phyloP scores from a whole-genome alignment of 176 grass and related monocot genomes.

The Aegilops sharonensis region DNA sequence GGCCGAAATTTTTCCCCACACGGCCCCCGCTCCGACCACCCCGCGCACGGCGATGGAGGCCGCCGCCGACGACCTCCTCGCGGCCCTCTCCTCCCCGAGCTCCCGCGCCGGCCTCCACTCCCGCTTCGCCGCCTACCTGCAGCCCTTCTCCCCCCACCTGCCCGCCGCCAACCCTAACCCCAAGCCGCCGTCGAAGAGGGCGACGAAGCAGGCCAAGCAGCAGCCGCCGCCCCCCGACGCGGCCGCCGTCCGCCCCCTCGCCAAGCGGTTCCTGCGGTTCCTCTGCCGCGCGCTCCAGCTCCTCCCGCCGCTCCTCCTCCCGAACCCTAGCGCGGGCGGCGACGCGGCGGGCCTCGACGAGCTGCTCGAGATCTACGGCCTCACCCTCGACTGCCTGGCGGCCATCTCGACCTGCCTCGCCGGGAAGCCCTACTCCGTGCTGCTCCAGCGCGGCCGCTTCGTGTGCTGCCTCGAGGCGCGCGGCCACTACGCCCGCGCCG shows the following conservation, averaged over 20 bases:
- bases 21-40: neutral
- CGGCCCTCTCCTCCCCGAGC: conserved; percentile 36
- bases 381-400: conserved; percentile 62
- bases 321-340: conserved; percentile 21
- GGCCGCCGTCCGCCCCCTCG: conserved; percentile 45
- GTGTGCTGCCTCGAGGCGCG: conserved; percentile 54
- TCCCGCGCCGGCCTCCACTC: conserved; percentile 42
- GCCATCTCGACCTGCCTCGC: conserved; percentile 62
- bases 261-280: conserved; percentile 72
- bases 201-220: conserved; percentile 35
- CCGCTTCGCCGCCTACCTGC: conserved; percentile 64
- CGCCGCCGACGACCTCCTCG: conserved; percentile 53
- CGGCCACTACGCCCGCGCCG: conserved; percentile 52
- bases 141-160: conserved; percentile 53
- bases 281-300: conserved; percentile 61
- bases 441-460: conserved; percentile 57
- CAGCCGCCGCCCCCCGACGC: conserved; percentile 17
- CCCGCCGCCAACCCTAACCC: conserved; percentile 39
- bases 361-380: conserved; percentile 57
- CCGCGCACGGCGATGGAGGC: conserved; percentile 51
- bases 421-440: conserved; percentile 71
- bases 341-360: conserved; percentile 18
- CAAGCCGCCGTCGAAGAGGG: conserved; percentile 38
- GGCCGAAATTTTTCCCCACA: conserved; percentile 10
- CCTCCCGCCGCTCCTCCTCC: conserved; percentile 55